Percentiles rank a stretch among this genome's conserved stretches.
phyloP scores from a whole-genome alignment of 768 basidiomycete genomes.

The Xerocomellus intermedius region DNA sequence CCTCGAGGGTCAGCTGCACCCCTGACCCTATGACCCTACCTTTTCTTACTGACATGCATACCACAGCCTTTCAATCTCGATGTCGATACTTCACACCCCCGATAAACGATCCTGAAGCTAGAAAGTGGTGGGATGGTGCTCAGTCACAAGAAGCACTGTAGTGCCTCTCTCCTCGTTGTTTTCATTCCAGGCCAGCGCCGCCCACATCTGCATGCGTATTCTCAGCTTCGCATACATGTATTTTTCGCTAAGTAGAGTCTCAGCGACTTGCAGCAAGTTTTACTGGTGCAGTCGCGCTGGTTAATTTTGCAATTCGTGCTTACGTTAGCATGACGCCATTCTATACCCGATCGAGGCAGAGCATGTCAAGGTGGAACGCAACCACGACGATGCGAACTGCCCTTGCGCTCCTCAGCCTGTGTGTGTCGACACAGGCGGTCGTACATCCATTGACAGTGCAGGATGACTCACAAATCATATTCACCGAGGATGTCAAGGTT shows the following conservation, averaged over 20 bases:
- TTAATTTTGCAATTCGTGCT: conserved; percentile 6
- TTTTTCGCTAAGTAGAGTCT: conserved; percentile 3
- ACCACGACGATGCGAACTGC: conserved; percentile 24
- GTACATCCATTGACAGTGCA: conserved; percentile 22
- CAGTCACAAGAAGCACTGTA: conserved; percentile 34
- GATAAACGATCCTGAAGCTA: conserved; percentile 52
- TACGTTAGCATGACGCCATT: conserved; percentile 32
- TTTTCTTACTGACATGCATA: conserved; percentile 20
- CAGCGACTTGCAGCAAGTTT: conserved; percentile 1
- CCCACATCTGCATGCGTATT: conserved; percentile 12
- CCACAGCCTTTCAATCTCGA: conserved; percentile 70
- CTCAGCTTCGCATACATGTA: conserved; percentile 14
- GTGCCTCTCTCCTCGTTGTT: conserved; percentile 31
- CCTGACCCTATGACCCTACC: conserved; percentile 18
- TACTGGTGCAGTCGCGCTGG: not conserved
- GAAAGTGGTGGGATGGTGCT: conserved; percentile 53
- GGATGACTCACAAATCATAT: conserved; percentile 9
- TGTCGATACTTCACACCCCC: conserved; percentile 80
- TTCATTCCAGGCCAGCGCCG: conserved; percentile 23
- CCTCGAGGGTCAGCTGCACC: conserved; percentile 55
- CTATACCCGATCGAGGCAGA: not conserved
- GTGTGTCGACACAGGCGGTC: conserved; percentile 12
- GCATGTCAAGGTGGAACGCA: not conserved
- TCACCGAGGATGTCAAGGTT: conserved; percentile 38
- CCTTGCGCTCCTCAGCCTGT: conserved; percentile 19